A percentile compares a stretch with the other conserved stretches of the same genome.
These are phyloP conservation scores for Sinapis alba DNA, from an alignment of 441 rosid genomes.

Conservation along the genomic window DNA sequence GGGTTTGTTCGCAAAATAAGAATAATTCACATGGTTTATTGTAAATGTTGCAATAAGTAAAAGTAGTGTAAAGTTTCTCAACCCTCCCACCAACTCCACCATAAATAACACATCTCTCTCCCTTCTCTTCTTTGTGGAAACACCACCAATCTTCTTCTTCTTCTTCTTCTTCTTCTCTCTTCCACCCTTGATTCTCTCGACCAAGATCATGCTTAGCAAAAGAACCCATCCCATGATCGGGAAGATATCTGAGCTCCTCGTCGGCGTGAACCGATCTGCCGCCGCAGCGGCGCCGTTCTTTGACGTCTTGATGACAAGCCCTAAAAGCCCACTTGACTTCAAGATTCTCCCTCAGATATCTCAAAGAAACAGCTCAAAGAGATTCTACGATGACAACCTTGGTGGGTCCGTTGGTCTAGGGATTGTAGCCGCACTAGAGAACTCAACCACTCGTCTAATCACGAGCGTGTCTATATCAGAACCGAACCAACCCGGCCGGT, in stretches of 20 bases:
- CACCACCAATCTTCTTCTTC: slow-evolving; percentile 39
- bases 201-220: slow-evolving; percentile 37
- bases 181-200: slow-evolving; percentile 11
- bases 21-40: slow-evolving; percentile 14
- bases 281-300: slow-evolving; percentile 35
- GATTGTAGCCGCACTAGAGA: slow-evolving; percentile 43
- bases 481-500: slow-evolving; percentile 28
- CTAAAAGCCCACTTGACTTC: slow-evolving; percentile 42
- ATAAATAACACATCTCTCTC: slow-evolving; percentile 41
- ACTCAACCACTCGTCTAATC: slow-evolving; percentile 28
- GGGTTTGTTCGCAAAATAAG: slow-evolving; percentile 20
- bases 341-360: slow-evolving; percentile 41
- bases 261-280: slow-evolving; percentile 37
- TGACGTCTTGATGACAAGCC: slow-evolving; percentile 40
- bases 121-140: slow-evolving; percentile 39
- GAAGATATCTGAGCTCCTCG: slow-evolving; percentile 40
- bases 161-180: slow-evolving; percentile 2
- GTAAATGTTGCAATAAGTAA: slow-evolving; percentile 24
- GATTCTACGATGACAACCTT: slow-evolving; percentile 33
- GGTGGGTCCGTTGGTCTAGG: slow-evolving; percentile 44
- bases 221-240: slow-evolving; percentile 48
- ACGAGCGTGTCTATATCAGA: slow-evolving; percentile 28
- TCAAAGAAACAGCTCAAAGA: slow-evolving; percentile 40
- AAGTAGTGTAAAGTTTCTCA: slow-evolving; percentile 24
- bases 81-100: slow-evolving; percentile 44